These are phyloP conservation scores for Talaromyces islandicus DNA, from an alignment of 2,329 filamentous ascomycete species.

Conservation along the genomic window DNA sequence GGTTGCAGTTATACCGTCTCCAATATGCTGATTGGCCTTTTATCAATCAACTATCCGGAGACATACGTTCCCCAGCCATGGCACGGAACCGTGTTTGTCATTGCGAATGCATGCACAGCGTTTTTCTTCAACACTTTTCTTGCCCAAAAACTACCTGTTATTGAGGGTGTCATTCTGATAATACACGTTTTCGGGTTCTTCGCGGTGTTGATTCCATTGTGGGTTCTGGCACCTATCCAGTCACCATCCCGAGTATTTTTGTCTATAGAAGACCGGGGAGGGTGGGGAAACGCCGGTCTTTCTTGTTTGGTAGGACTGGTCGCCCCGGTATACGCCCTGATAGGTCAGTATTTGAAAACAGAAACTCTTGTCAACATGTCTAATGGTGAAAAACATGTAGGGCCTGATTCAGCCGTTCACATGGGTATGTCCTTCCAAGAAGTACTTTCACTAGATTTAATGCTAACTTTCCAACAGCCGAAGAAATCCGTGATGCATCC, in stretches of 20 bases:
- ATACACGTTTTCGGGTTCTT: conserved; percentile 40
- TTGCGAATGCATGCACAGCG: conserved; percentile 34
- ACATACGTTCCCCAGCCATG: conserved; percentile 36
- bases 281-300: conserved; percentile 32
- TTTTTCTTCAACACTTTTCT: conserved; percentile 40
- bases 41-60: conserved; percentile 2
- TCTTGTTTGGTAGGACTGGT: conserved; percentile 36
- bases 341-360: conserved; percentile 35
- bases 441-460: neutral
- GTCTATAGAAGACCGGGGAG: conserved; percentile 34
- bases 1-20: neutral
- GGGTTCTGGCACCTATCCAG: conserved; percentile 35
- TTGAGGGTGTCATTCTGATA: conserved; percentile 20
- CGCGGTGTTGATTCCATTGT: conserved; percentile 38
- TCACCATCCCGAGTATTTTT: conserved; percentile 34
- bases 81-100: conserved; percentile 41
- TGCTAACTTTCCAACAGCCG: conserved; percentile 21
- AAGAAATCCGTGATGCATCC: conserved; percentile 43
- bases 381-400: neutral
- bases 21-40: neutral
- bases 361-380: neutral
- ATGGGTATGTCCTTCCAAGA: conserved; percentile 32
- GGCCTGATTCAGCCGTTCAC: conserved; percentile 25
- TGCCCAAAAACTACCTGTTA: conserved; percentile 30
- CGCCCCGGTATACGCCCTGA: conserved; percentile 34